Percentiles rank a stretch among this genome's conserved stretches.
These are phyloP conservation scores for Remersonia thermophila DNA, from an alignment of 2,329 filamentous ascomycete genomes.

Conservation along the genomic window DNA sequence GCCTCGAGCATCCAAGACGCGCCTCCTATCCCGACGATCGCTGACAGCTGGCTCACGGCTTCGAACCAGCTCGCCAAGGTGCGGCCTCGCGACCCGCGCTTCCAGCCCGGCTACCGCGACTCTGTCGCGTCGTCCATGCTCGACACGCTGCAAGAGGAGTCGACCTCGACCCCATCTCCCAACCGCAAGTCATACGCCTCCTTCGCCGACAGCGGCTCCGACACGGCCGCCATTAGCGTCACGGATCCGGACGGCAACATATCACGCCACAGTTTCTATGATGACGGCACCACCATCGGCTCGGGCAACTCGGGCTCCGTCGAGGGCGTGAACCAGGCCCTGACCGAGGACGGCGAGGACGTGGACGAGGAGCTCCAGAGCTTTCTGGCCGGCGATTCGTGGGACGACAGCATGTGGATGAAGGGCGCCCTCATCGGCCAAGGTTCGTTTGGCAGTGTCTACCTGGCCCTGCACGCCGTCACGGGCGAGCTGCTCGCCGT, in stretches of 20 bases:
- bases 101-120: slow-evolving; percentile 60
- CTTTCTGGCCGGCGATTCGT: slow-evolving; percentile 84
- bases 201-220: slow-evolving; percentile 62
- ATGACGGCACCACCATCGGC: slow-evolving; percentile 54
- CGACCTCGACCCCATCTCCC: slow-evolving; percentile 37
- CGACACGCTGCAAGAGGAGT: slow-evolving; percentile 70
- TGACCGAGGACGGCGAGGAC: slow-evolving; percentile 85
- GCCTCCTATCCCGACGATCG: slow-evolving; percentile 89
- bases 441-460: slow-evolving; percentile 92
- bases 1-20: slow-evolving; percentile 87
- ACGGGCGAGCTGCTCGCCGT: slow-evolving; percentile 96
- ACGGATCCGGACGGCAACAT: slow-evolving; percentile 66
- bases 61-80: slow-evolving; percentile 41
- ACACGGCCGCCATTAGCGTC: slow-evolving; percentile 56
- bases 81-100: slow-evolving; percentile 31
- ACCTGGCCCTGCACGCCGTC: slow-evolving; percentile 85
- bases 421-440: slow-evolving; percentile 95
- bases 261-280: slow-evolving; percentile 68
- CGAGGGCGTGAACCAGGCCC: slow-evolving; percentile 71
- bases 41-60: slow-evolving; percentile 75
- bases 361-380: slow-evolving; percentile 79
- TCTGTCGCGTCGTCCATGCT: slow-evolving; percentile 82
- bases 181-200: slow-evolving; percentile 96
- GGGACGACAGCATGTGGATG: slow-evolving; percentile 98
- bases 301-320: slow-evolving; percentile 58